A percentile compares a stretch with the other conserved stretches of the same genome.
phyloP scores from a whole-genome alignment of 768 basidiomycete species.

The Lentinula sp. region DNA sequence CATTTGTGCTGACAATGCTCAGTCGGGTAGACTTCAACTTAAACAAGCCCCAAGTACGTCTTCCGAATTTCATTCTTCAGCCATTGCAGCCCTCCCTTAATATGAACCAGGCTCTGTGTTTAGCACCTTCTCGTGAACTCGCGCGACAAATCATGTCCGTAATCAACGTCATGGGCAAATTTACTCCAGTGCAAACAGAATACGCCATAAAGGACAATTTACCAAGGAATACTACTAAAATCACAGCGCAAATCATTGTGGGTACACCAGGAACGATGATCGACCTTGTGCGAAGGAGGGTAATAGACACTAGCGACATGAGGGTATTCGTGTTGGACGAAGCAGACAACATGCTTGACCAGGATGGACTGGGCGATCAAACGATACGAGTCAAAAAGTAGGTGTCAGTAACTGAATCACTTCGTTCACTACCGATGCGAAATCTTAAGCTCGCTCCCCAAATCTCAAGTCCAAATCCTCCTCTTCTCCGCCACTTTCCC shows the following conservation, averaged over 20 bases:
- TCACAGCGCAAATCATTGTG: slow-evolving; percentile 88
- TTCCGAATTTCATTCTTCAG: background rate
- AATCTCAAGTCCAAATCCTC: slow-evolving; percentile 66
- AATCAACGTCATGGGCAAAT: slow-evolving; percentile 91
- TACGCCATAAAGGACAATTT: slow-evolving; percentile 92
- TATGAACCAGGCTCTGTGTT: slow-evolving; percentile 72
- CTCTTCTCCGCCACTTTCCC: slow-evolving; percentile 99
- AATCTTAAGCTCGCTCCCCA: slow-evolving; percentile 50
- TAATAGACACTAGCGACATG: slow-evolving; percentile 74
- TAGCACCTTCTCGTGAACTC: slow-evolving; percentile 96
- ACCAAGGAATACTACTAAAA: slow-evolving; percentile 52
- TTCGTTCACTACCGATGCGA: slow-evolving; percentile 1
- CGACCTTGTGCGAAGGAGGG: slow-evolving; percentile 73
- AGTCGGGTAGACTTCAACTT: slow-evolving; percentile 84
- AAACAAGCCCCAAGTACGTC: slow-evolving; percentile 72
- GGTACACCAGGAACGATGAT: slow-evolving; percentile 96
- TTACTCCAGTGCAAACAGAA: slow-evolving; percentile 87
- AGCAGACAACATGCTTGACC: slow-evolving; percentile 98
- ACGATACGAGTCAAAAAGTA: slow-evolving; percentile 92
- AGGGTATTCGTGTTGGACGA: slow-evolving; percentile 96
- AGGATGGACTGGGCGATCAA: slow-evolving; percentile 91
- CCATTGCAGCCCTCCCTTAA: background rate
- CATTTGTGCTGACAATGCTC: slow-evolving; percentile 96
- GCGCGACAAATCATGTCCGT: slow-evolving; percentile 98
- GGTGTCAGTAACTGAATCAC: slow-evolving; percentile 14